These are phyloP conservation scores for Stachybotrys echinatus DNA, from an alignment of 2,329 filamentous ascomycete genomes.

Conservation along the genomic window DNA sequence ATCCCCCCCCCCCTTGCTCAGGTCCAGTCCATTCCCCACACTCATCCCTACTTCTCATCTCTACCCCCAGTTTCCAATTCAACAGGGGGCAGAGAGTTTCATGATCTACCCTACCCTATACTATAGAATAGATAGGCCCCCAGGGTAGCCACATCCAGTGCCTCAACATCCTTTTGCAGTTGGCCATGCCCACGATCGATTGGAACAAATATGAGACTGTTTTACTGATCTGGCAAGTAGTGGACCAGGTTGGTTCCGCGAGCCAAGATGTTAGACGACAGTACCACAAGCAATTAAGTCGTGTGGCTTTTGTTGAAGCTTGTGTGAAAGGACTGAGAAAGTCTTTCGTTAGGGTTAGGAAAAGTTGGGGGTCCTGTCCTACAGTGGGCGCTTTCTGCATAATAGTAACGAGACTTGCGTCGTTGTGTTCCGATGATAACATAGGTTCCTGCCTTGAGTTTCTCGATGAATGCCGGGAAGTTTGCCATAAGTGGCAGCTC, in stretches of 20 bases:
- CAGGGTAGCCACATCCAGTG: constrained; percentile 46
- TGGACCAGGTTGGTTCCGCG: constrained; percentile 39
- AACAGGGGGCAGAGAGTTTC: too few relatives aligned
- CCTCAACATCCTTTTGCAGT: constrained; percentile 48
- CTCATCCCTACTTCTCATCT: too few relatives aligned
- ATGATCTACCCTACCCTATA: too few relatives aligned
- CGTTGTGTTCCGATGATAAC: not conserved
- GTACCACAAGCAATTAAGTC: constrained; percentile 27
- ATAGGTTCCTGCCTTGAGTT: not conserved
- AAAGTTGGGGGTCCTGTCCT: constrained; percentile 19
- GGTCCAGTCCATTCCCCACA: too few relatives aligned
- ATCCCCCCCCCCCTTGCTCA: too few relatives aligned
- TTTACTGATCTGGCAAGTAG: constrained; percentile 42
- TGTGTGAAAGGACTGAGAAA: constrained; percentile 2
- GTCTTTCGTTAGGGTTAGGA: constrained; percentile 41
- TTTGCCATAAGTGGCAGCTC: not conserved
- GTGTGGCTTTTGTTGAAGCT: constrained; percentile 22
- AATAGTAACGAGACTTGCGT: not conserved
- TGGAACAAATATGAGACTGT: constrained; percentile 43
- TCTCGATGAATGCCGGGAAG: not conserved
- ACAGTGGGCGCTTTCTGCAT: not conserved
- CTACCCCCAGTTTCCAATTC: too few relatives aligned
- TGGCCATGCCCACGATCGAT: constrained; percentile 41
- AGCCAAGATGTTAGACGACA: constrained; percentile 13
- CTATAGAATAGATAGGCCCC: too few relatives aligned